Evolutionary conservation across 768 basidiomycete species (phyloP).

Genomic region (Mycena haematopus): DNA sequence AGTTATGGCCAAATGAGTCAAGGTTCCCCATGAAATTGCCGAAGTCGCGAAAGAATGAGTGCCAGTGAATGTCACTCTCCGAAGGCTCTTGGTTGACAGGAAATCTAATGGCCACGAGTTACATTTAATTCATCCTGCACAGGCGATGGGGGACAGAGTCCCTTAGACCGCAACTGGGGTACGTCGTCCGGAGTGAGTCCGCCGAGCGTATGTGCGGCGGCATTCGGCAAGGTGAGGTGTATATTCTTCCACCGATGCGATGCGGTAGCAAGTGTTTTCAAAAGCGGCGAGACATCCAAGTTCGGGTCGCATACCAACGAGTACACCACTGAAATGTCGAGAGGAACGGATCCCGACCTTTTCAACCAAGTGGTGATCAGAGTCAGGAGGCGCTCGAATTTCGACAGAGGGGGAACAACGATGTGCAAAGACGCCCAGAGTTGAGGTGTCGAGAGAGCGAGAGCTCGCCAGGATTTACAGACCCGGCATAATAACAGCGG

Average conservation of each 20-base stretch:
- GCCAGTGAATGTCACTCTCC: neutral
- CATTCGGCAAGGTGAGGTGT: neutral
- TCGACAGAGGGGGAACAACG: neutral
- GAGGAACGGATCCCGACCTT: constrained; percentile 2
- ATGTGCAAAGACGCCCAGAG: constrained; percentile 7
- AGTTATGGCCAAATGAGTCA: neutral
- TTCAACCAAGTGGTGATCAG: neutral
- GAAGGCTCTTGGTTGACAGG: neutral
- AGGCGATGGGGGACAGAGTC: neutral
- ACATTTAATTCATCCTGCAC: neutral
- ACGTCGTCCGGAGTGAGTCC: neutral
- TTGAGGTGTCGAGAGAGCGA: neutral
- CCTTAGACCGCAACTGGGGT: neutral
- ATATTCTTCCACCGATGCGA: neutral
- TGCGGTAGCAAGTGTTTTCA: neutral
- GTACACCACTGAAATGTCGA: constrained; percentile 2
- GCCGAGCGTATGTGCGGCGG: neutral
- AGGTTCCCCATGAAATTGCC: neutral
- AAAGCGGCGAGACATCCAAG: neutral
- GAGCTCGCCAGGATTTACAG: constrained; percentile 4
- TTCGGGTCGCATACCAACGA: neutral
- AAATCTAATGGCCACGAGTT: neutral
- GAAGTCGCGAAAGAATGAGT: neutral
- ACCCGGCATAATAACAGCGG: constrained; percentile 7
- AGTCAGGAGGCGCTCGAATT: neutral